Evolutionary conservation across 2,329 filamentous ascomycete species (phyloP), one percentile per base, ranked within the genome.

Genomic region (Aulographum hederae): DNA sequence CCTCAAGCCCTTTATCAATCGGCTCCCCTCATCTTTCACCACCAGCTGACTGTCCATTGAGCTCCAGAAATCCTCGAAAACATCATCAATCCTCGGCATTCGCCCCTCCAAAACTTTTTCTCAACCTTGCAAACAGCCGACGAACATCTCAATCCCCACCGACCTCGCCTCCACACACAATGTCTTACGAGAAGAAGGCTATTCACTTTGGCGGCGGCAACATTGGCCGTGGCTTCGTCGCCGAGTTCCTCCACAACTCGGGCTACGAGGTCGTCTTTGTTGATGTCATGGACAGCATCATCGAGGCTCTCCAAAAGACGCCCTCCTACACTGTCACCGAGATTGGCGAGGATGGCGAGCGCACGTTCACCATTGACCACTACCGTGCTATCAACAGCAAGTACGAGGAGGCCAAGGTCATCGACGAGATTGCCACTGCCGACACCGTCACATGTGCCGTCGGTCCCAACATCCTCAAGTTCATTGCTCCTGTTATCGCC

Each of bases 321-420:
- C 65, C 73, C 34, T 78, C 72, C 11, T 98, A 95, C 68, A 74
- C 77, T 40, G 86, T 98, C 51, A 91, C 86, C 37, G 85, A 94
- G 60, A 82, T 94, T 44, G 84, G 84, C 41, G 67, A 73, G 31
- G 78, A 91, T 37, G 84, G 80, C 44, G 84, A 84, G 46, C 69
- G 67, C 34, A 73, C 73, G 46, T 84, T 79, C 57, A 77, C 63
- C 45, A 92, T 98, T 58, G 78, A 79, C 56, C 89, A 94, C 63
- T 95, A 93, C 67, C 80, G 82, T 32, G 89, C 89, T 56, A 78
- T 95, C 68, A 94, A 95, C 72, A 91, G 82, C 44, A 84, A 79
- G 60, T 73, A 76, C 41, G 65, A 93, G 51, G 78, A 91, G 60
- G 65, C 66, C 33, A 74, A 86, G 34, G 72, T 93, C 34, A 58